phyloP scores from a whole-genome alignment of 768 basidiomycete genomes.

The Russula emetica region DNA sequence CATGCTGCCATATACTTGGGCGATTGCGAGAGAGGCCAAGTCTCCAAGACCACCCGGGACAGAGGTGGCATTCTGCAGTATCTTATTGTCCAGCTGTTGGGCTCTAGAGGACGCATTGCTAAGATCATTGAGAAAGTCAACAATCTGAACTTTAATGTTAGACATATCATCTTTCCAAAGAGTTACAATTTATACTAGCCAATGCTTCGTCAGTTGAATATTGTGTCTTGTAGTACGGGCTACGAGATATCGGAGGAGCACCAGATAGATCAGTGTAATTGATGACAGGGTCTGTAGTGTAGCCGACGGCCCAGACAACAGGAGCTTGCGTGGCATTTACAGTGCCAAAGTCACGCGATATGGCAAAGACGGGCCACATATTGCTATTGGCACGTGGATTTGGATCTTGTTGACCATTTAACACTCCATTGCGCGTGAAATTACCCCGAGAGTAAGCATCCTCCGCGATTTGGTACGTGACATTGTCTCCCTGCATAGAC shows the following conservation, averaged over 20 bases:
- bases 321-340: slow-evolving; percentile 31
- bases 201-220: slow-evolving; percentile 34
- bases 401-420: slow-evolving; percentile 19
- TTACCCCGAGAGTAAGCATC: slow-evolving; percentile 12
- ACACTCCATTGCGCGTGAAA: slow-evolving; percentile 25
- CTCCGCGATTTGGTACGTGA: slow-evolving; percentile 21
- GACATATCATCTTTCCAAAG: not conserved
- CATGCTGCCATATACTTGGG: slow-evolving; percentile 50
- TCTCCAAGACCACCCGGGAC: slow-evolving; percentile 50
- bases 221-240: slow-evolving; percentile 42
- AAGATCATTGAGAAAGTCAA: slow-evolving; percentile 44
- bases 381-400: slow-evolving; percentile 14
- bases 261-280: slow-evolving; percentile 36
- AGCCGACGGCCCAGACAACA: slow-evolving; percentile 33
- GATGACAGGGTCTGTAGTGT: slow-evolving; percentile 31
- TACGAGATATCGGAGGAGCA: slow-evolving; percentile 39
- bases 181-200: slow-evolving; percentile 3
- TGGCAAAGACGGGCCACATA: slow-evolving; percentile 31
- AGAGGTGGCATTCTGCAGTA: slow-evolving; percentile 44
- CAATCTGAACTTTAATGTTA: slow-evolving; percentile 35
- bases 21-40: slow-evolving; percentile 50
- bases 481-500: slow-evolving; percentile 3
- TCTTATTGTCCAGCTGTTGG: slow-evolving; percentile 43
- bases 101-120: slow-evolving; percentile 43
- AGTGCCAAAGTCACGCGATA: slow-evolving; percentile 31